Evolutionary conservation across 2,329 filamentous ascomycete genomes (phyloP).

Genomic region (Fusarium pininemorale): DNA sequence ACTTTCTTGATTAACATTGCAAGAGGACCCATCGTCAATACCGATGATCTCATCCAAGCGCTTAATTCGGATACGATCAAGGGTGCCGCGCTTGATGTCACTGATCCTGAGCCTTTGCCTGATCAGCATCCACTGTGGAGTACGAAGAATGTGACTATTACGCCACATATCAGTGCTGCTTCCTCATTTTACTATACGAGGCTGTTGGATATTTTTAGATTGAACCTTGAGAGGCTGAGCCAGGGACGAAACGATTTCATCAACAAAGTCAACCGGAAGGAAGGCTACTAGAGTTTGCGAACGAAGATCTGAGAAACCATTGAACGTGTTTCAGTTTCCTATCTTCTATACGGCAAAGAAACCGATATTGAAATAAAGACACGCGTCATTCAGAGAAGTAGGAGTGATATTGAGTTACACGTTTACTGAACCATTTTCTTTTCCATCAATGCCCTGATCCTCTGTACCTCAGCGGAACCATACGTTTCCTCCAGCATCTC

Average conservation of each 20-base stretch:
- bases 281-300: constrained; percentile 41
- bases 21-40: constrained; percentile 62
- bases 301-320: neutral
- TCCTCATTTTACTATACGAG: constrained; percentile 53
- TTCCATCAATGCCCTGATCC: neutral
- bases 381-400: neutral
- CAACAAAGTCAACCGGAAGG: constrained; percentile 52
- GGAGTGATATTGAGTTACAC: neutral
- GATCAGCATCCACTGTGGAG: constrained; percentile 74
- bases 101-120: constrained; percentile 81
- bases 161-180: constrained; percentile 58
- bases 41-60: constrained; percentile 68
- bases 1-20: constrained; percentile 78
- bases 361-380: neutral
- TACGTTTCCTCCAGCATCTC: constrained; percentile 5
- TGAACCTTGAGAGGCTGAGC: constrained; percentile 52
- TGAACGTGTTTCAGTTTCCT: neutral
- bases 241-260: constrained; percentile 50
- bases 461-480: neutral
- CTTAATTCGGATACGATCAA: constrained; percentile 57
- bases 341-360: neutral
- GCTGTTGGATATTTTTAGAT: constrained; percentile 53
- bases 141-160: constrained; percentile 73
- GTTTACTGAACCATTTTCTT: neutral
- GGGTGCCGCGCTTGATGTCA: constrained; percentile 81